Evolutionary conservation across 345 rosid species (phyloP).

Genomic region (Durio zibethinus): DNA sequence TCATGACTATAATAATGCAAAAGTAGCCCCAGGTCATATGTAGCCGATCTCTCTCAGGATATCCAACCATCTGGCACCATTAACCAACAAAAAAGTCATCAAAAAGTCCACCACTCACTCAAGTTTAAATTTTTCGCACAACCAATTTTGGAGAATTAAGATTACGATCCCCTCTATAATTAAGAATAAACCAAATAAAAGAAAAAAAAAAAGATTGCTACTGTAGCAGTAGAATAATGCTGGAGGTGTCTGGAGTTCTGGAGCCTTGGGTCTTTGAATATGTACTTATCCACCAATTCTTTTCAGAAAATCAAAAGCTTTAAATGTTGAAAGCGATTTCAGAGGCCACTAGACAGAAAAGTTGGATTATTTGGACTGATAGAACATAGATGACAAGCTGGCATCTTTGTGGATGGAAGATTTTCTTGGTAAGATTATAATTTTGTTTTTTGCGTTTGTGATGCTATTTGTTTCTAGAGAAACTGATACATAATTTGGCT

Average conservation of each 20-base stretch:
- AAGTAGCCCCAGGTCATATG: background rate
- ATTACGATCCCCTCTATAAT: background rate
- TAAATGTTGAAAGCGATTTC: constrained; percentile 22
- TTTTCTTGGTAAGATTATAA: constrained; percentile 28
- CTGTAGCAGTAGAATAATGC: background rate
- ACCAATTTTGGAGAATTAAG: background rate
- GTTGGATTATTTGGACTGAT: background rate
- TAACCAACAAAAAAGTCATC: background rate
- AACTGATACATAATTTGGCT: background rate
- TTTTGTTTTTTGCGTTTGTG: background rate
- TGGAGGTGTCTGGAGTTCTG: background rate
- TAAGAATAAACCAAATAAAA: too few species aligned
- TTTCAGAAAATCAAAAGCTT: constrained; percentile 25
- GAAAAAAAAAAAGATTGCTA: background rate
- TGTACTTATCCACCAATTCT: constrained; percentile 29
- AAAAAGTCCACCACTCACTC: background rate
- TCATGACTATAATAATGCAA: background rate
- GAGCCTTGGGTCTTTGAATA: background rate
- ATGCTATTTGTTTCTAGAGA: background rate
- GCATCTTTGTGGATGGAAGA: constrained; percentile 28
- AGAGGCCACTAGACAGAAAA: background rate
- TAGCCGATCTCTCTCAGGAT: background rate
- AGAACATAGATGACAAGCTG: background rate
- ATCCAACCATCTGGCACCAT: background rate
- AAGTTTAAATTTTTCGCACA: background rate